Evolutionary conservation across 2,329 filamentous ascomycete genomes (phyloP), one percentile per base, ranked within the genome.

Genomic region (Dothistroma septosporum): DNA sequence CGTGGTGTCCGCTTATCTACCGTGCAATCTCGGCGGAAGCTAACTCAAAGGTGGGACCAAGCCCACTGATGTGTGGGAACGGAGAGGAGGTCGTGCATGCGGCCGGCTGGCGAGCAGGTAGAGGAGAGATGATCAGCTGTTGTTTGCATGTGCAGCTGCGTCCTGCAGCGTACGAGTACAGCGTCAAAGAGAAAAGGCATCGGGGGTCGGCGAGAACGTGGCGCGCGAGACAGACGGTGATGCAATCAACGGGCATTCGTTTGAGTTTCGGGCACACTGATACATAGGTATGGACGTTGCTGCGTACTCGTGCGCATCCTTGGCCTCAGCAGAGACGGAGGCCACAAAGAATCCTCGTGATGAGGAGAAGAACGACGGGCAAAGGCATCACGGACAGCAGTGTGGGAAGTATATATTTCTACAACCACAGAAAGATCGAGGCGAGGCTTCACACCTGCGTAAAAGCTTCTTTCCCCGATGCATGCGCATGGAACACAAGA

Each of bases 391-490:
- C 24, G 24, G 24, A 22, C 16, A 8, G 48, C 48, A 8, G 24
- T 52, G 48, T 8, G 12, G 46, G 11, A 48, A 4, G 22, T 11
- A 28, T 50, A 28, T 50, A 24, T 28, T 50, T 50, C 2, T 28
- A 3, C 6, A 6, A 37, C 32, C 31, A 33, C 5, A 53, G 28
- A 53, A 33, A 10, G 48, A 50, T 48, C n/a, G 48, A 50, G 24
- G 22, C 22, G 50, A 35, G 50, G 28, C 24, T 54, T 32, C 32
- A 54, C 52, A 21, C 28, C 22, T 31, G 19, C 32, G 24, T 22
- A 6, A 41, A 54, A 54, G 52, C 52, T 54, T 54, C 52, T 54
- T 54, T 54, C 24, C 52, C 52, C 52, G 16, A 22, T 54, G 52
- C 52, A 21, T 31, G 28, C 37, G 52, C n/a, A 41, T n/a, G 16